Conservation (phyloP, 2,329 filamentous ascomycete genomes). For the Aspergillus viridinutans region DNA sequence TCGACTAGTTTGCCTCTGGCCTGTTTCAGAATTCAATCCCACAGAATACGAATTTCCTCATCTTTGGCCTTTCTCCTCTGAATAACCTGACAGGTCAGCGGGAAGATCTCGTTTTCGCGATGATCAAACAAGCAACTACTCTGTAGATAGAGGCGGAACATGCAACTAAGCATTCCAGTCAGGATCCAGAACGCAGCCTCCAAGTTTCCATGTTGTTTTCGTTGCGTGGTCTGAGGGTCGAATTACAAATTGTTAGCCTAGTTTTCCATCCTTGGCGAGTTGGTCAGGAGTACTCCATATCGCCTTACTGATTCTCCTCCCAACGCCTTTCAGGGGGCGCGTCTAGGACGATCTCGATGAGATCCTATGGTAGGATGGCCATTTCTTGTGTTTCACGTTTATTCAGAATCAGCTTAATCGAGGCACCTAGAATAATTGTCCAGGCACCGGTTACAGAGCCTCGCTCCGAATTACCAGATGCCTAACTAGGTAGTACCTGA, state of each 20-base stretch:
- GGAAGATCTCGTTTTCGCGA: neutral
- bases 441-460: neutral
- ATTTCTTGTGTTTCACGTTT: neutral
- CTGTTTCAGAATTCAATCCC: neutral
- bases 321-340: constrained; percentile 9
- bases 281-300: neutral
- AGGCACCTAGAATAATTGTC: neutral
- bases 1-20: neutral
- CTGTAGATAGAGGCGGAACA: neutral
- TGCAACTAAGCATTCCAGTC: neutral
- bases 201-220: neutral
- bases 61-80: neutral
- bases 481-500: neutral
- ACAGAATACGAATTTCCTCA: neutral
- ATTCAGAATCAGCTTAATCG: neutral
- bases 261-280: neutral
- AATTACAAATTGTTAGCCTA: neutral
- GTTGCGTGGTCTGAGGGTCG: neutral
- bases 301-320: neutral
- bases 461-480: neutral
- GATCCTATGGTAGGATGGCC: neutral
- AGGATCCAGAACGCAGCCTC: neutral
- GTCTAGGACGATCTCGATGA: neutral
- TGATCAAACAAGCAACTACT: neutral
- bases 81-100: neutral